Evolutionary conservation across 306 rosid genomes (phyloP).

Genomic region (Trifolium subterraneum): DNA sequence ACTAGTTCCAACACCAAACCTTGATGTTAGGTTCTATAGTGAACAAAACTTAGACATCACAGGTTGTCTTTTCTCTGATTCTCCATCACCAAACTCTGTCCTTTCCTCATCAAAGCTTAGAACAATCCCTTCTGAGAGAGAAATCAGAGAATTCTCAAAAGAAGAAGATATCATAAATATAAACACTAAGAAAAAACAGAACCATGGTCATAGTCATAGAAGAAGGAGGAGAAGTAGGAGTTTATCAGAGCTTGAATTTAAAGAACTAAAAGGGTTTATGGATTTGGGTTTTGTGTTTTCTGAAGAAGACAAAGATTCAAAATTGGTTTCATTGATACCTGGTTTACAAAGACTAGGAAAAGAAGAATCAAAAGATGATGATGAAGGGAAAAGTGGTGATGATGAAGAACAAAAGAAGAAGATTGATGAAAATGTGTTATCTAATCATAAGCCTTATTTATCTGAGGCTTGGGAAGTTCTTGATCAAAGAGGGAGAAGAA

Average conservation of each 20-base stretch:
- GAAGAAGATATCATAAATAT: neutral
- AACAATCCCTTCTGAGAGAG: constrained; percentile 57
- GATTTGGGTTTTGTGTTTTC: constrained; percentile 90
- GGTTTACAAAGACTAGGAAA: constrained; percentile 68
- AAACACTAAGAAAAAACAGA: constrained; percentile 20
- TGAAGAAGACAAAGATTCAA: constrained; percentile 65
- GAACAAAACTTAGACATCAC: constrained; percentile 47
- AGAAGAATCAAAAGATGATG: constrained; percentile 1
- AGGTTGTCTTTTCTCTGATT: constrained; percentile 35
- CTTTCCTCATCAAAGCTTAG: constrained; percentile 48
- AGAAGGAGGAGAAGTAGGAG: constrained; percentile 45
- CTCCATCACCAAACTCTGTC: constrained; percentile 50
- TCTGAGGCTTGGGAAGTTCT: constrained; percentile 81
- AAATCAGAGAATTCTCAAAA: constrained; percentile 43
- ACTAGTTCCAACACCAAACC: constrained; percentile 20
- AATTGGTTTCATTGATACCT: constrained; percentile 69
- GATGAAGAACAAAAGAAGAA: constrained; percentile 35
- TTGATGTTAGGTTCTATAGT: constrained; percentile 56
- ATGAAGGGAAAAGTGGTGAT: neutral
- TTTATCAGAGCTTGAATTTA: constrained; percentile 71
- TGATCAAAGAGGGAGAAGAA: constrained; percentile 44
- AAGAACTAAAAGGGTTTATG: constrained; percentile 84
- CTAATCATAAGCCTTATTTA: constrained; percentile 61
- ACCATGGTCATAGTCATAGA: constrained; percentile 15
- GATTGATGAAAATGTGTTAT: constrained; percentile 41